Conservation (phyloP, 2,329 filamentous ascomycete genomes). For the Microdochium paspali region DNA sequence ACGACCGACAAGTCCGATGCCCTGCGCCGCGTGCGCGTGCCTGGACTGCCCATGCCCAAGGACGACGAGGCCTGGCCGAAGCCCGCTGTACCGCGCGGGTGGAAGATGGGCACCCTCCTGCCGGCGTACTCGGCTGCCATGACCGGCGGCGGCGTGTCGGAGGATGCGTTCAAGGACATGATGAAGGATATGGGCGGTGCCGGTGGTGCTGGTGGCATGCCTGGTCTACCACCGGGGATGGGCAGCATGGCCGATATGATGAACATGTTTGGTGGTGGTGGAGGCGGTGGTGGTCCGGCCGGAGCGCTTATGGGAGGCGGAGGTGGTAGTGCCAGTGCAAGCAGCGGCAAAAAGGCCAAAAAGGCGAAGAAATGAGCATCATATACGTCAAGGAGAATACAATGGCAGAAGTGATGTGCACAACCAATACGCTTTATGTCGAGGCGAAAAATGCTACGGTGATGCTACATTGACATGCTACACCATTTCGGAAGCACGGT, state of each 20-base stretch:
- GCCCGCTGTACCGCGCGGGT: conserved; percentile 72
- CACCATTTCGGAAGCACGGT: too few relatives aligned
- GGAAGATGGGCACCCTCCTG: conserved; percentile 79
- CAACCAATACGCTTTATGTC: too few relatives aligned
- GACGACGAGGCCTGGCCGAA: conserved; percentile 59
- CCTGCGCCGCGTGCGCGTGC: conserved; percentile 59
- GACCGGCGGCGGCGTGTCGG: conserved; percentile 85
- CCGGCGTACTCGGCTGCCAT: conserved; percentile 84
- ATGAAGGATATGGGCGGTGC: conserved; percentile 78
- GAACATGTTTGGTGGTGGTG: conserved; percentile 14
- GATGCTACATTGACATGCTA: too few relatives aligned
- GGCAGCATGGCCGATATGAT: conserved; percentile 7
- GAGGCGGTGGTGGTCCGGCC: conserved; percentile 10
- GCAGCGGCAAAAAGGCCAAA: conserved; percentile 3
- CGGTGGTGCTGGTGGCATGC: conserved; percentile 15
- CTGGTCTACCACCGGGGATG: conserved; percentile 8
- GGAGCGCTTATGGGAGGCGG: conserved; percentile 13
- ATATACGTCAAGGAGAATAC: too few relatives aligned
- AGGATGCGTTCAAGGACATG: conserved; percentile 93
- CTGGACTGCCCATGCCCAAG: conserved; percentile 57
- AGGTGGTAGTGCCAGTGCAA: conserved; percentile 11
- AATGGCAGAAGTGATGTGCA: too few relatives aligned
- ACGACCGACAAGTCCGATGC: conserved; percentile 61
- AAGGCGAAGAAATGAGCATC: conserved; percentile 10
- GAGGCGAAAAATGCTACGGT: too few relatives aligned